phyloP scores from a whole-genome alignment of 2,329 filamentous ascomycete genomes.

The Ceratocystis alfenasii region DNA sequence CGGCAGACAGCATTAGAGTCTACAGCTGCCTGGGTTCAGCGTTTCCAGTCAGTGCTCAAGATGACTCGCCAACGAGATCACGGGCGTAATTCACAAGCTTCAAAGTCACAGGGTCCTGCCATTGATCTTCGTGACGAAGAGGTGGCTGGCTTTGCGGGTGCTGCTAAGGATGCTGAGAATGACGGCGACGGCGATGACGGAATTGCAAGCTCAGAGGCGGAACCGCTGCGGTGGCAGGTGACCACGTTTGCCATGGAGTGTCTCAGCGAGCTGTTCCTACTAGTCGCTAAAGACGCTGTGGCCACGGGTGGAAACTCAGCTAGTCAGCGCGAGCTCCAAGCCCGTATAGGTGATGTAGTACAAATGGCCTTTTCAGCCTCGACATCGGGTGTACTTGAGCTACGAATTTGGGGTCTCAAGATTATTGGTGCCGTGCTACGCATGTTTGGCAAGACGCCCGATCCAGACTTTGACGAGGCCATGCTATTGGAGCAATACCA shows the following conservation, averaged over 20 bases:
- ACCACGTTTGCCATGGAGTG: slow-evolving; percentile 87
- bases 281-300: slow-evolving; percentile 62
- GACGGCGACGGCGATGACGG: slow-evolving; percentile 33
- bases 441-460: slow-evolving; percentile 89
- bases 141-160: slow-evolving; percentile 85
- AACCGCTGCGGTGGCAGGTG: slow-evolving; percentile 90
- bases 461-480: slow-evolving; percentile 95
- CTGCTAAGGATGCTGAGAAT: slow-evolving; percentile 27
- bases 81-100: slow-evolving; percentile 14
- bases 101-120: slow-evolving; percentile 36
- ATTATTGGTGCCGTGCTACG: slow-evolving; percentile 89
- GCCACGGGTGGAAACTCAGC: slow-evolving; percentile 65
- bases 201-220: slow-evolving; percentile 56
- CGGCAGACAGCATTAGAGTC: slow-evolving; percentile 74
- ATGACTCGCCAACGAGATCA: slow-evolving; percentile 47
- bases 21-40: slow-evolving; percentile 73
- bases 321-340: slow-evolving; percentile 68
- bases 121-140: slow-evolving; percentile 83
- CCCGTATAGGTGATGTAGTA: slow-evolving; percentile 79
- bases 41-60: slow-evolving; percentile 77
- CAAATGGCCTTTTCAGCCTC: slow-evolving; percentile 96
- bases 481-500: slow-evolving; percentile 97
- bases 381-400: slow-evolving; percentile 79
- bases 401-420: slow-evolving; percentile 81
- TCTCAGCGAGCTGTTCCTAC: slow-evolving; percentile 66